Conservation (phyloP, 805 yeast genomes). For the Suhomyces faveliae region DNA sequence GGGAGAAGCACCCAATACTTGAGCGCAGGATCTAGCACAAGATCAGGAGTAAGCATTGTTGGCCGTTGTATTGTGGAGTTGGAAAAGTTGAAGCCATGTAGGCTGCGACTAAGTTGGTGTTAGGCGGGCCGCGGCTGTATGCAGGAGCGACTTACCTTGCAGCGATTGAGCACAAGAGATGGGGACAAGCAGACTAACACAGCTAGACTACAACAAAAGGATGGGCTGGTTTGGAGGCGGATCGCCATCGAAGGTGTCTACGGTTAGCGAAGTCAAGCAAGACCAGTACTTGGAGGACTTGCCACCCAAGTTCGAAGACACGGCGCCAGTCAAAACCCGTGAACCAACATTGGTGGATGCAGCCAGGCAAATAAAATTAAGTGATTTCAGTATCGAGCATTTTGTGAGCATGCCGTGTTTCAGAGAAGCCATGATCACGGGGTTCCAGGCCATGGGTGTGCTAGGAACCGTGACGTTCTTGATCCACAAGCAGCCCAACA, state of each 20-base stretch:
- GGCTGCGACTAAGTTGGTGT: no score
- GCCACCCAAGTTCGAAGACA: conserved; percentile 50
- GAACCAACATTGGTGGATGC: conserved; percentile 35
- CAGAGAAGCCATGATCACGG: conserved; percentile 74
- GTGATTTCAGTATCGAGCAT: conserved; percentile 53
- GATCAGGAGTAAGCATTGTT: conserved; percentile 18
- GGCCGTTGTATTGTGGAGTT: neutral
- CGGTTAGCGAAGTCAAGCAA: conserved; percentile 28
- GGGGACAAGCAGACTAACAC: neutral
- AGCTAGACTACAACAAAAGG: neutral
- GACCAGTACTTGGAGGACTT: conserved; percentile 48
- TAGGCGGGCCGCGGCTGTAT: neutral
- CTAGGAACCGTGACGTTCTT: conserved; percentile 65
- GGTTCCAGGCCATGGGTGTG: conserved; percentile 70
- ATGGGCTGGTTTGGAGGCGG: conserved; percentile 47
- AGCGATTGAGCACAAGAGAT: neutral
- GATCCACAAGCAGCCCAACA: conserved; percentile 59
- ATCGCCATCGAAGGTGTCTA: conserved; percentile 35
- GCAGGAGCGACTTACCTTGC: neutral
- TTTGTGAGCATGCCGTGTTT: conserved; percentile 70
- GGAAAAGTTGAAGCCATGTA: neutral
- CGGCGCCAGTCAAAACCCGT: conserved; percentile 15
- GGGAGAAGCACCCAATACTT: conserved; percentile 91
- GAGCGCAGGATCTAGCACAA: conserved; percentile 72
- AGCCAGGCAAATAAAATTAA: conserved; percentile 37